Evolutionary conservation across 2,329 filamentous ascomycete species (phyloP), one percentile per base, ranked within the genome.

Genomic region (Grosmannia serpens): DNA sequence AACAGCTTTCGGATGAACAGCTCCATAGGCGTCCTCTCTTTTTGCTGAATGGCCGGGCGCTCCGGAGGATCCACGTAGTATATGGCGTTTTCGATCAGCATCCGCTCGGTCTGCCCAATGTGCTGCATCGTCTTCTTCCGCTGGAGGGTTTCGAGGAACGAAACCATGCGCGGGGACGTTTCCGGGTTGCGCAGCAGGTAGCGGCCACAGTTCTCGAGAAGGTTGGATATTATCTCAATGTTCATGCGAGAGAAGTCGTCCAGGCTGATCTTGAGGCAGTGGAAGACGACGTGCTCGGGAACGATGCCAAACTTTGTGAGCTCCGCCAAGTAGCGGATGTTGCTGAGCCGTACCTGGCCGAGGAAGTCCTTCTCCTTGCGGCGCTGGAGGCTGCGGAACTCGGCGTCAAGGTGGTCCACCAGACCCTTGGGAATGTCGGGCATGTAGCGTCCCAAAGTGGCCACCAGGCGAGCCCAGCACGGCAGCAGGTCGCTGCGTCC

Each of bases 181-280:
- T 97, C 91, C 0, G 90, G 86, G 65, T 94, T 97, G 55, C 92
- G 89, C 60, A 99, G 80, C 26, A 99, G 77, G 71, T 96, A 99
- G 22, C 94, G 85, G 50, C 94, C 94, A 68, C 95, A 99, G 63
- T 97, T 97, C 70, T 99, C 94, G 26, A 99, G 79, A 31, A 99
- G 78, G 67, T 95, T 95, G 67, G 91, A 95, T 63, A 99, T 92
- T 65, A 99, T 96, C 71, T 99, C 95, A 63, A 99, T 96, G 68
- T 99, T 99, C 88, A 96, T 96, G 61, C 92, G 84, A 2, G 94
- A 96, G 68, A 99, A 99, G 68, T 99, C 94, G 67, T 99, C 94
- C 31, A 99, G 75, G 65, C 92, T 95, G 70, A 99, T 92, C 71
- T 96, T 99, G 66, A 99, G 83, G 69, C 94, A 99, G 69, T 99